phyloP scores from a whole-genome alignment of 106 monocot species.

The Iris macrosiphon region DNA sequence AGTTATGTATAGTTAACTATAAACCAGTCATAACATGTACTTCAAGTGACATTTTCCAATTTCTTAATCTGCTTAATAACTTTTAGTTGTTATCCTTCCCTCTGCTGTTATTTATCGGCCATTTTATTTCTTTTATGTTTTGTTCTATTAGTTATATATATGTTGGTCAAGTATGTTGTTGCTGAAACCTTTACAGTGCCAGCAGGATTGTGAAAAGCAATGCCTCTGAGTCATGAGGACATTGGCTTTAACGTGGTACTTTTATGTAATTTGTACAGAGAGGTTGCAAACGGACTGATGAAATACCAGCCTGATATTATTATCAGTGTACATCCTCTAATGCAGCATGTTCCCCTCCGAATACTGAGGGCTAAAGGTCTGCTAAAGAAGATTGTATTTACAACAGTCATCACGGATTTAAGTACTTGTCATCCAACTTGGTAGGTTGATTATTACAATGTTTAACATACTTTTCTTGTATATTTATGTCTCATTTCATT shows the following conservation, averaged over 20 bases:
- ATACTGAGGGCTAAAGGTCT: constrained; percentile 82
- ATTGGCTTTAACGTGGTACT: constrained; percentile 4
- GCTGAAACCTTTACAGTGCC: too few species aligned
- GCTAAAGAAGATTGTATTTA: constrained; percentile 90
- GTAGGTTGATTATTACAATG: constrained; percentile 25
- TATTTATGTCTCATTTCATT: too few species aligned
- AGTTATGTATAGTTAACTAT: too few species aligned
- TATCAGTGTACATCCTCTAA: constrained; percentile 96
- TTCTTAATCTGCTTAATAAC: too few species aligned
- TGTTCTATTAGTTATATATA: too few species aligned
- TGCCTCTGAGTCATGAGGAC: constrained; percentile 3
- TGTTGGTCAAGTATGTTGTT: not conserved
- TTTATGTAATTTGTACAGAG: constrained; percentile 33
- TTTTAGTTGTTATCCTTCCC: too few species aligned
- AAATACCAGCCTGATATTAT: constrained; percentile 99
- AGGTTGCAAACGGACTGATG: constrained; percentile 93
- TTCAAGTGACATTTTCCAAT: too few species aligned
- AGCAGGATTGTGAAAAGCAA: not conserved
- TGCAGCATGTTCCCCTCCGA: constrained; percentile 96
- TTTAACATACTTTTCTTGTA: too few species aligned
- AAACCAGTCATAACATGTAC: too few species aligned
- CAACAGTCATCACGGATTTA: constrained; percentile 91
- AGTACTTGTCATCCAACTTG: constrained; percentile 99
- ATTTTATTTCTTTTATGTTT: too few species aligned
- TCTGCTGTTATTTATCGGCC: too few species aligned